phyloP scores from a whole-genome alignment of 306 rosid genomes.

The Prunus mume region DNA sequence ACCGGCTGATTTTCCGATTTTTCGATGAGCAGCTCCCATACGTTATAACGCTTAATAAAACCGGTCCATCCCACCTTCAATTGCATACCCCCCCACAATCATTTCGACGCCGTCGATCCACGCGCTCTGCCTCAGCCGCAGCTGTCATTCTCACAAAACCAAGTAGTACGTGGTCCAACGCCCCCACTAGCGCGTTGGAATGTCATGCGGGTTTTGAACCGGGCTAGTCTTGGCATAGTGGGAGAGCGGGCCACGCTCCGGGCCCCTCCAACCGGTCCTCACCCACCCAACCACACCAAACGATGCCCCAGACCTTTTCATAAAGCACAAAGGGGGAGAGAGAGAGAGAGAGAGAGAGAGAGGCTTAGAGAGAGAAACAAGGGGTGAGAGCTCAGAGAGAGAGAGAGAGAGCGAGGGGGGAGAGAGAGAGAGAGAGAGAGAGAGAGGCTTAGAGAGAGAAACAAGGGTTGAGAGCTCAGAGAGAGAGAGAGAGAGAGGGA shows the following conservation, averaged over 20 bases:
- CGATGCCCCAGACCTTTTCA: neutral
- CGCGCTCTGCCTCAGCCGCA: neutral
- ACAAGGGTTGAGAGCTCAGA: no score
- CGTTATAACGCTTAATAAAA: neutral
- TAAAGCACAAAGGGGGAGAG: no score
- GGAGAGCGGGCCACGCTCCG: neutral
- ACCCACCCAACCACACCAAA: constrained; percentile 10
- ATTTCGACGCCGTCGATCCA: neutral
- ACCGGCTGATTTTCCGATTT: no score
- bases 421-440: neutral
- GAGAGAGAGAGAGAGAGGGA: neutral
- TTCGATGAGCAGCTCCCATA: no score
- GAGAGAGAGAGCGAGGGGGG: neutral
- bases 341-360: neutral
- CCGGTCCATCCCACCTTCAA: neutral
- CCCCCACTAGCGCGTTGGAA: neutral
- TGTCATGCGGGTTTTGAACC: neutral
- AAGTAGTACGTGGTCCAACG: neutral
- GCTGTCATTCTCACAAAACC: neutral
- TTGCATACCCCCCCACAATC: neutral
- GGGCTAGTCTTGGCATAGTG: neutral
- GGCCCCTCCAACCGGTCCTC: constrained; percentile 2
- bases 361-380: neutral
- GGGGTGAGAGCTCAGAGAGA: neutral
- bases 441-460: neutral